A percentile compares a stretch with the other conserved stretches of the same genome.
Evolutionary conservation across 305 asterid species (phyloP).

Genomic region (Rubia balearica): DNA sequence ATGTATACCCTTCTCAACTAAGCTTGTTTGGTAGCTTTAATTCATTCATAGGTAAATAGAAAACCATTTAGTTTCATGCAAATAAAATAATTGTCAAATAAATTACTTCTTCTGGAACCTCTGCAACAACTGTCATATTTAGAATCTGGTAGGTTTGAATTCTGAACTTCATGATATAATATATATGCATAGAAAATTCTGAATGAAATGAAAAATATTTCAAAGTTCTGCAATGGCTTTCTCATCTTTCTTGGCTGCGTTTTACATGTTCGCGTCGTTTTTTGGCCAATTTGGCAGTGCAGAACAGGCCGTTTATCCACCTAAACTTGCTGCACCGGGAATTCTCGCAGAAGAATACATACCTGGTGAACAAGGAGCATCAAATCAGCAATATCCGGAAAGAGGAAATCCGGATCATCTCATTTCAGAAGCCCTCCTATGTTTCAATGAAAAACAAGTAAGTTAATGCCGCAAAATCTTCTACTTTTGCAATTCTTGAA

Average conservation of each 20-base stretch:
- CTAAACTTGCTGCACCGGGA: constrained; percentile 58
- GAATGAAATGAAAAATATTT: not conserved
- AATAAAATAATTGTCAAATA: not conserved
- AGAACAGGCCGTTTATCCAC: constrained; percentile 21
- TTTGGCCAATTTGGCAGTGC: constrained; percentile 35
- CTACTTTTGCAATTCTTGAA: not conserved
- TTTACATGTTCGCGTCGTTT: constrained; percentile 28
- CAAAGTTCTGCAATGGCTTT: constrained; percentile 31
- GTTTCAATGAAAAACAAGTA: constrained; percentile 56
- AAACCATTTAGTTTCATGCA: not conserved
- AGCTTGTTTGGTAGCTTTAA: constrained; percentile 13
- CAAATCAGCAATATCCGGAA: constrained; percentile 6
- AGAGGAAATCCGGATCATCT: constrained; percentile 34
- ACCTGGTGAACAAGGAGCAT: constrained; percentile 40
- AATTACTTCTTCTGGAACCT: constrained; percentile 9
- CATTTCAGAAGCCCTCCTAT: constrained; percentile 48
- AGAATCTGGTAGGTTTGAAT: constrained; percentile 21
- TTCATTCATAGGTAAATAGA: not conserved
- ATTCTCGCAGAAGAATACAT: constrained; percentile 46
- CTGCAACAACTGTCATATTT: not conserved
- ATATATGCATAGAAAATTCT: not conserved
- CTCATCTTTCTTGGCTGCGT: constrained; percentile 22
- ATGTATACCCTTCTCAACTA: not conserved
- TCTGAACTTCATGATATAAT: not conserved
- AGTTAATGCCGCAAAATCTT: constrained; percentile 11